Conservation (phyloP, 1,139 yeast species). For the Geotrichum carabidarum region DNA sequence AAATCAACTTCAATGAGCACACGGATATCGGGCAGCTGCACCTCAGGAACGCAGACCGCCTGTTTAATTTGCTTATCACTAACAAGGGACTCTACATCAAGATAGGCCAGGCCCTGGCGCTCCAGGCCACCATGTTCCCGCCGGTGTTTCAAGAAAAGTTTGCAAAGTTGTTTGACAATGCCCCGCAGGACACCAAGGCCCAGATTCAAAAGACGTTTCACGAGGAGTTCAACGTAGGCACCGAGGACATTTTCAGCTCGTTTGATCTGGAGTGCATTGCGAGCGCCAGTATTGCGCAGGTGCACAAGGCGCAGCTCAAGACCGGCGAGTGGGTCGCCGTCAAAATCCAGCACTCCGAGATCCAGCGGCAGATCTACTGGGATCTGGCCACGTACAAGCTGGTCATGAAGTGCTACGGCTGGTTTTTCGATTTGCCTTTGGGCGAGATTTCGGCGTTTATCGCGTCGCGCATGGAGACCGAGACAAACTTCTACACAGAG, state of each 20-base stretch:
- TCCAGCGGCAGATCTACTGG: conserved; percentile 51
- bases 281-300: conserved; percentile 72
- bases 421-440: conserved; percentile 60
- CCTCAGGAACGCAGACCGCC: conserved; percentile 52
- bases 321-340: conserved; percentile 59
- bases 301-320: conserved; percentile 51
- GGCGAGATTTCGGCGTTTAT: conserved; percentile 54
- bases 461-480: conserved; percentile 53
- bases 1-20: conserved; percentile 43
- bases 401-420: conserved; percentile 51
- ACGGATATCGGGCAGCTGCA: conserved; percentile 52
- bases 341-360: conserved; percentile 62
- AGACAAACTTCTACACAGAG: conserved; percentile 59
- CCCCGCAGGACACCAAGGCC: conserved; percentile 63
- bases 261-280: conserved; percentile 57
- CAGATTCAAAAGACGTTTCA: conserved; percentile 46
- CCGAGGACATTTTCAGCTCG: conserved; percentile 45
- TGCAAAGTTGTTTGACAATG: conserved; percentile 58
- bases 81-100: conserved; percentile 75
- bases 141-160: conserved; percentile 53
- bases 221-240: conserved; percentile 45
- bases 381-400: conserved; percentile 56
- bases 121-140: conserved; percentile 66
- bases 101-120: conserved; percentile 70
- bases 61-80: conserved; percentile 48